A percentile compares a stretch with the other conserved stretches of the same genome.
Evolutionary conservation across 2,329 filamentous ascomycete genomes (phyloP).

Genomic region (Neonectria hederae): DNA sequence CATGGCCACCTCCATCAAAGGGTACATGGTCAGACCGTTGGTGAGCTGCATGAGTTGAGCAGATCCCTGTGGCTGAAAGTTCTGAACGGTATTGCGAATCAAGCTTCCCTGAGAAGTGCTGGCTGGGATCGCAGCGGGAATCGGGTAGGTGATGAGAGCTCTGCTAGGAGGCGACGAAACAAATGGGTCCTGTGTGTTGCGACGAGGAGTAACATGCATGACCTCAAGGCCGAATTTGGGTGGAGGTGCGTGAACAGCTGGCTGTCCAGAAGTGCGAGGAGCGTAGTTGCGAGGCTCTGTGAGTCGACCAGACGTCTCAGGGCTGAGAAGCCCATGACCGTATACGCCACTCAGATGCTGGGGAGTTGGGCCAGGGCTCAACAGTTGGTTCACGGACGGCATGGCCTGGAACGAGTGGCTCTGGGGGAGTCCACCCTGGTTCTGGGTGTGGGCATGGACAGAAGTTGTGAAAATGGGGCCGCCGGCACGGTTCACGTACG

Average conservation of each 20-base stretch:
- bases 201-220: conserved; percentile 7
- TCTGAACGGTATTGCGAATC: neutral
- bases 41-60: conserved; percentile 51
- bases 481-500: conserved; percentile 1
- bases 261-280: conserved; percentile 45
- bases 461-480: conserved; percentile 12
- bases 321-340: conserved; percentile 12
- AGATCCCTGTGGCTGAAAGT: conserved; percentile 47
- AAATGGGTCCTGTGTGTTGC: conserved; percentile 32
- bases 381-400: conserved; percentile 13
- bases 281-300: conserved; percentile 56
- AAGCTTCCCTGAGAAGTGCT: neutral
- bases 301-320: conserved; percentile 35
- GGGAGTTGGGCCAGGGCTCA: conserved; percentile 34
- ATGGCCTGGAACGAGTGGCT: conserved; percentile 17
- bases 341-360: conserved; percentile 17
- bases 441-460: neutral
- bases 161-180: neutral
- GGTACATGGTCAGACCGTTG: conserved; percentile 45
- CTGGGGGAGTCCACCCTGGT: conserved; percentile 16
- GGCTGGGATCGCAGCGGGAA: neutral
- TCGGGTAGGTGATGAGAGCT: neutral
- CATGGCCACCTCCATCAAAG: conserved; percentile 49
- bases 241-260: conserved; percentile 44
- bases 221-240: conserved; percentile 50